Percentiles rank a stretch among this genome's conserved stretches.
These are phyloP conservation scores for Collariella sp. DNA, from an alignment of 495 filamentous ascomycete genomes.

Conservation along the genomic window DNA sequence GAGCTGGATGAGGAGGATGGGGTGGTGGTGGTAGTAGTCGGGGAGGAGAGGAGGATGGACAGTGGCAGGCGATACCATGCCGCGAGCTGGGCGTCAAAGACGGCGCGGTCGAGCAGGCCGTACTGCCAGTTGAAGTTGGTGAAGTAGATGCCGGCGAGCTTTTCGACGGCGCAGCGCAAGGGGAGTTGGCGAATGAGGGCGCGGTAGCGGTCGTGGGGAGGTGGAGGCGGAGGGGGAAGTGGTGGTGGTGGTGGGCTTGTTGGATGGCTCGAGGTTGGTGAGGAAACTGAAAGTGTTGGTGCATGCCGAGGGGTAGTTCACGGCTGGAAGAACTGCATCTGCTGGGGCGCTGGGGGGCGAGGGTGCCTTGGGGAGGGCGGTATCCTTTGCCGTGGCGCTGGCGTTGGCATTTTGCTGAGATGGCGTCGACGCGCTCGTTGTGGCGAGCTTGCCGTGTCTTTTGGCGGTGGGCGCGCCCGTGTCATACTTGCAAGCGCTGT, in stretches of 20 bases:
- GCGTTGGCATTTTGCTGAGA: background rate
- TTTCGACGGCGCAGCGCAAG: conserved; percentile 42
- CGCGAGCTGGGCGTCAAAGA: conserved; percentile 41
- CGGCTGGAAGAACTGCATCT: conserved; percentile 38
- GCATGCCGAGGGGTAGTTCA: conserved; percentile 40
- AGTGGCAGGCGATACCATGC: conserved; percentile 45
- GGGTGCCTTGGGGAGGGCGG: background rate
- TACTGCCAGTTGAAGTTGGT: conserved; percentile 53
- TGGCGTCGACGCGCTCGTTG: conserved; percentile 10
- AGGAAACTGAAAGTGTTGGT: conserved; percentile 43
- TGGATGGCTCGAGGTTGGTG: conserved; percentile 38
- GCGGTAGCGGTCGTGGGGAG: conserved; percentile 41
- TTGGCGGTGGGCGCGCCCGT: conserved; percentile 40
- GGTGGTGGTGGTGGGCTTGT: conserved; percentile 8
- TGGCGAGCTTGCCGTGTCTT: conserved; percentile 16
- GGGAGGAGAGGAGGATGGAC: conserved; percentile 21
- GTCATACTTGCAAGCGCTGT: conserved; percentile 43
- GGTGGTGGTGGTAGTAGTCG: no score
- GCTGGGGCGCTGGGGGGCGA: background rate
- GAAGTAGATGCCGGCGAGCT: conserved; percentile 49
- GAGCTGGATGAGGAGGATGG: conserved; percentile 32
- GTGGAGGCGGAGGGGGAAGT: background rate
- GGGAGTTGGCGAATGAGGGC: conserved; percentile 46
- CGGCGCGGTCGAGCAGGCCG: conserved; percentile 43
- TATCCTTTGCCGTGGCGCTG: background rate